A percentile compares a stretch with the other conserved stretches of the same genome.
Conservation (phyloP, 1,284 basidiomycete genomes). For the Cystobasidium pallidum region DNA sequence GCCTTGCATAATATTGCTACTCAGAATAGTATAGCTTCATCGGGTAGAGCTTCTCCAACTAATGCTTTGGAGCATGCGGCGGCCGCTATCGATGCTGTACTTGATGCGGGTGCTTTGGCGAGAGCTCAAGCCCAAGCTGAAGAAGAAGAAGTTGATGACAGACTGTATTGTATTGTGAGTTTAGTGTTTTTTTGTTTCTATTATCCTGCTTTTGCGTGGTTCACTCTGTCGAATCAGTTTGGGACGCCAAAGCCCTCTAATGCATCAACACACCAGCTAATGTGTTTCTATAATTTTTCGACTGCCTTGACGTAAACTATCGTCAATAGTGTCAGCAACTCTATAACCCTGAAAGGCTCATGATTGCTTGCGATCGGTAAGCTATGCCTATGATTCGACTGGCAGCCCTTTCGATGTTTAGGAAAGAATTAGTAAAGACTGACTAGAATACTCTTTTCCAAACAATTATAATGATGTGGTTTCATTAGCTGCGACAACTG, state of each 20-base stretch:
- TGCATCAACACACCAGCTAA: too few species aligned
- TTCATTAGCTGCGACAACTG: constrained; percentile 70
- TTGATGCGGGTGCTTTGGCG: constrained; percentile 11
- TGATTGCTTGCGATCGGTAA: constrained; percentile 88
- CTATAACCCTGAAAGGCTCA: constrained; percentile 63
- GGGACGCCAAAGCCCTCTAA: too few species aligned
- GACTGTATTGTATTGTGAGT: constrained; percentile 70
- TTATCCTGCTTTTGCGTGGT: too few species aligned
- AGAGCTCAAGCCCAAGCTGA: constrained; percentile 51
- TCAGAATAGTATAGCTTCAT: neutral
- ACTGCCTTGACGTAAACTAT: too few species aligned
- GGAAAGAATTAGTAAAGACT: too few species aligned
- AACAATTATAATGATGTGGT: neutral
- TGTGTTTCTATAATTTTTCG: too few species aligned
- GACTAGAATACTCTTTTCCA: neutral
- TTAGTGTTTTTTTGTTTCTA: too few species aligned
- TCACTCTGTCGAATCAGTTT: too few species aligned
- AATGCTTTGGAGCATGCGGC: constrained; percentile 17
- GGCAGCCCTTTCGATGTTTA: too few species aligned
- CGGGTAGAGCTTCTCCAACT: constrained; percentile 30
- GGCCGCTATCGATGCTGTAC: constrained; percentile 9
- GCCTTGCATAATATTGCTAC: constrained; percentile 3
- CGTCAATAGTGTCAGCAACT: constrained; percentile 40
- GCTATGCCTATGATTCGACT: too few species aligned
- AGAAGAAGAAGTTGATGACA: constrained; percentile 68